These are phyloP conservation scores for Cystobasidium pallidum DNA, from an alignment of 1,284 basidiomycete genomes.

Conservation along the genomic window DNA sequence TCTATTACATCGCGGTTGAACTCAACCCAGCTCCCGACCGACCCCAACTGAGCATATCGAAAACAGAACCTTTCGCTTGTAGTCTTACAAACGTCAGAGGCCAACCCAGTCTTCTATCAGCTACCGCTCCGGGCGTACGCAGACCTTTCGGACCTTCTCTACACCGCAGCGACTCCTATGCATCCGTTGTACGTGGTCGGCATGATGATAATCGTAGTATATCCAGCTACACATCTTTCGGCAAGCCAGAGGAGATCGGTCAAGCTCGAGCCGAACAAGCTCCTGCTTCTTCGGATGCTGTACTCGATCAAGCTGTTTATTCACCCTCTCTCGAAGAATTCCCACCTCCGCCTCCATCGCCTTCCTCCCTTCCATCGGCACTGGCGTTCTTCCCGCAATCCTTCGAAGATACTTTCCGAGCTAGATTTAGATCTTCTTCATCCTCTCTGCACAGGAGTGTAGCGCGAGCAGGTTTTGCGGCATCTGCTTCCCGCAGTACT, in stretches of 20 bases:
- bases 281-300: neutral
- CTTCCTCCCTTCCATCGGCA: conserved; percentile 11
- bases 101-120: conserved; percentile 16
- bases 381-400: conserved; percentile 2
- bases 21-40: conserved; percentile 36
- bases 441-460: conserved; percentile 1
- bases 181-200: conserved; percentile 34
- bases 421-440: conserved; percentile 13
- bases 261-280: neutral
- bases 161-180: conserved; percentile 23
- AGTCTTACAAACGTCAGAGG: neutral
- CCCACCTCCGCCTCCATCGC: conserved; percentile 19
- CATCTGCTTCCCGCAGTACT: neutral
- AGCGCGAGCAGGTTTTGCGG: conserved; percentile 9
- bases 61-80: neutral
- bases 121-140: conserved; percentile 5
- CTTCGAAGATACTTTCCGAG: conserved; percentile 14
- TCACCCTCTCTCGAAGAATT: conserved; percentile 31
- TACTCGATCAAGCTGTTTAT: neutral
- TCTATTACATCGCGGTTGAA: conserved; percentile 42
- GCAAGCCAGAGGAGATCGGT: conserved; percentile 3
- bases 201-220: neutral
- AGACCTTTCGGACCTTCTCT: conserved; percentile 4
- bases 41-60: conserved; percentile 11
- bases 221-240: neutral